Base-by-base conservation (phyloP, 1,284 basidiomycete genomes). In the Apiotrichum mycotoxinovorans region DNA sequence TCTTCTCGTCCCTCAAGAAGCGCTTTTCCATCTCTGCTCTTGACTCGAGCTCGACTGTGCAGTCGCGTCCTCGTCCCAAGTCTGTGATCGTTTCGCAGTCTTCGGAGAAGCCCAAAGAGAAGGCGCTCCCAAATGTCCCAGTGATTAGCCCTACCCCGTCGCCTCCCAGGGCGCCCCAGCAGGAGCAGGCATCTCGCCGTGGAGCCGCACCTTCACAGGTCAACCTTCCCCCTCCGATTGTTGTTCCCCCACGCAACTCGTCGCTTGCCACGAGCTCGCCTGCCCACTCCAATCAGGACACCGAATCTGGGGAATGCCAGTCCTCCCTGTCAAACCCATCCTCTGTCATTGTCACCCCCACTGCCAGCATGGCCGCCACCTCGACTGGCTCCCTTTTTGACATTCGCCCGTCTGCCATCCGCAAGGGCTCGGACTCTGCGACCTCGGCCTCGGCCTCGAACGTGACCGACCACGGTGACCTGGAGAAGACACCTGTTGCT, bases 321-420 rank as follows among this genome's bases (percentile, higher is more conserved):
- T 34, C 50, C 17, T 59, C 52, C 10, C 27, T 54, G 30, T 59
- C 57, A 4, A 58, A 59, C 54, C 57, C 60, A 1, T 58, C 56
- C 8, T 58, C 57, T 2, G 60, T 57, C 7, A 52, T 62, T 17
- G 57, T 62, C 22, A 62, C 60, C 12, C 60, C 60, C 4, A 62
- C 60, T 26, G 58, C 57, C 35, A 54, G 52, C 35, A 52, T 51
- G 47, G 56, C 57, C 22, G 51, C 51, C 43, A 62, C 45, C 23
- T 52, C 51, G 33, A 50, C 54, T 9, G 52, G 54, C 9, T 58
- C 57, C 30, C 51, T 62, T 27, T 56, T 62, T 38, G 57, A 58
- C 40, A 33, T 54, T 17, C 56, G 30, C n/a, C 51, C 56, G 7
- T 37, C 52, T 9, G 49, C 41, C 3, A 48, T 58, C 35, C 57